Base-by-base conservation (phyloP, 108 stramenopile genomes). In the Pseudonitzschia pungens region DNA sequence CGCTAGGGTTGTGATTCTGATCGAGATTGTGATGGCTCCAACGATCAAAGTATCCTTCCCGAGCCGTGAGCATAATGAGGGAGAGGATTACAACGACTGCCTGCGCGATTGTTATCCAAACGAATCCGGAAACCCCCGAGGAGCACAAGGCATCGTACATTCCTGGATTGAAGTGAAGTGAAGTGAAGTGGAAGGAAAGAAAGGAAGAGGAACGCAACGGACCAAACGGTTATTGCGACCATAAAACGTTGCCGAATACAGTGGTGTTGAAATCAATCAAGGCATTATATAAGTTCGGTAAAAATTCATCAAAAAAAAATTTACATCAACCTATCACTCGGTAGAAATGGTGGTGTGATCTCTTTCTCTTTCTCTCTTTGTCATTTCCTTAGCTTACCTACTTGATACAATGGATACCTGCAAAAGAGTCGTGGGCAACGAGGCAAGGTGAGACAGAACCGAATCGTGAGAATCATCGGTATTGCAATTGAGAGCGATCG, bases 11-110 rank as follows among this genome's bases (percentile, higher is more conserved):
- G 7, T 12, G 16, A 48, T 36, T 36, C 6, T 6, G 36, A 36
- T 36, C 45, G 18, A n/a, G n/a, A n/a, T n/a, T n/a, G n/a, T n/a
- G n/a, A n/a, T n/a, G n/a, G n/a, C n/a, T n/a, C n/a, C n/a, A n/a
- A n/a, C n/a, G n/a, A n/a, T 48, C 45, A 18, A 48, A 48, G 45
- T 48, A 48, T 48, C 45, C 45, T 18, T 14, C 57, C 27, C 62
- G 62, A 29, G n/a, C 29, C 12, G 40, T 63, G 7, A 41, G 62
- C 62, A 63, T 41, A 31, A 63, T 1, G n/a, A 63, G 62, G 62
- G 62, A 63, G 15, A 63, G 12, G n/a, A 63, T 29, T 3, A 63
- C 40, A 6, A 41, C 31, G 40, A 63, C 2, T 5, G 28, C 22
- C 20, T 63, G 40, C 62, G 62, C 26, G 9, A 55, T 10, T 21